These are phyloP conservation scores for Suillus sp. DNA, from an alignment of 768 basidiomycete species.

Conservation along the genomic window DNA sequence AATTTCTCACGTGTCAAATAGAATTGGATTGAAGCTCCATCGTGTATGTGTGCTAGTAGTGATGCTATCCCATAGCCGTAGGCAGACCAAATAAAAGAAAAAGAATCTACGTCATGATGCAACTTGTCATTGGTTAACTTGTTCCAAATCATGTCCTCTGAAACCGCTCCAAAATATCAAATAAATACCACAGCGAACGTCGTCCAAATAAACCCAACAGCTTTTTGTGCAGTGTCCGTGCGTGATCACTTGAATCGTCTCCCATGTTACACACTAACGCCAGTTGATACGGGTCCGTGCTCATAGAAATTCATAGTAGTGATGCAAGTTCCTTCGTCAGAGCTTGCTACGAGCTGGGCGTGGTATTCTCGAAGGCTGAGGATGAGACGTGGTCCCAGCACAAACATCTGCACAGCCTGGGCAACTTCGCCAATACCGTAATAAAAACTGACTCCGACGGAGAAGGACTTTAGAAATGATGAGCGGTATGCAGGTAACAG, in stretches of 20 bases:
- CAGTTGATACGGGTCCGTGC: background rate
- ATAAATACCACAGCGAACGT: background rate
- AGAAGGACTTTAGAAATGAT: background rate
- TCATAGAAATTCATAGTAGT: background rate
- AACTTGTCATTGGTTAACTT: background rate
- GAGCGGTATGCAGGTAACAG: background rate
- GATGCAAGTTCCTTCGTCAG: background rate
- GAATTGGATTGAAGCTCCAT: too few relatives aligned
- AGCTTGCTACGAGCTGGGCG: background rate
- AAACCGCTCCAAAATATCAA: background rate
- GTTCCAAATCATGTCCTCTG: background rate
- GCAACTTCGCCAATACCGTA: background rate
- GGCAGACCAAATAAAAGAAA: background rate
- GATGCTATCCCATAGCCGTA: background rate
- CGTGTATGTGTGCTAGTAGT: too few relatives aligned
- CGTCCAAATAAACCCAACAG: background rate
- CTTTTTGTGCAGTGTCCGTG: background rate
- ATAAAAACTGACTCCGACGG: background rate
- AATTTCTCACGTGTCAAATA: too few relatives aligned
- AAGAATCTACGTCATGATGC: background rate
- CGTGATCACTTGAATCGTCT: background rate
- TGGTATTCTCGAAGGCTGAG: constrained; percentile 2
- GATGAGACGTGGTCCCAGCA: background rate
- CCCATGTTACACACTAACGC: background rate
- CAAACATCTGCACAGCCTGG: background rate